Percentiles rank a stretch among this genome's conserved stretches.
phyloP scores from a whole-genome alignment of 2,329 filamentous ascomycete species.

The Pezizomycotina sp. region DNA sequence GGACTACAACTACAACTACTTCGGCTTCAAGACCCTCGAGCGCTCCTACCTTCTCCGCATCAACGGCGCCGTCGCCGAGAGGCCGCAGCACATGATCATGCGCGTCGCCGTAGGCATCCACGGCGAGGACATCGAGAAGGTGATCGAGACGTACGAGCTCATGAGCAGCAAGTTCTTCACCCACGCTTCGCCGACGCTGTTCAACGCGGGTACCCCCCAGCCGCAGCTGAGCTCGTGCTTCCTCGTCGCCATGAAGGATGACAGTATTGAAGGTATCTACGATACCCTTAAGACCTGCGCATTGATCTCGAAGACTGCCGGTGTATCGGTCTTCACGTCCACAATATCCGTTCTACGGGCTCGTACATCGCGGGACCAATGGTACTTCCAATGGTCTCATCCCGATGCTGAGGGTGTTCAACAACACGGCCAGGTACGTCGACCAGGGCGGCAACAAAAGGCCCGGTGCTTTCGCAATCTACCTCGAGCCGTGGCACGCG shows the following conservation, averaged over 20 bases:
- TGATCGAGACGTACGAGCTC: slow-evolving; percentile 93
- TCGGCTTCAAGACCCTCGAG: slow-evolving; percentile 98
- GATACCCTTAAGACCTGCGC: slow-evolving; percentile 98
- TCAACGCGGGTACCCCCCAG: slow-evolving; percentile 91
- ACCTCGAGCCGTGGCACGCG: slow-evolving; percentile 96
- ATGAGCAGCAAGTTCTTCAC: slow-evolving; percentile 99
- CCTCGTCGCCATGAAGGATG: slow-evolving; percentile 97
- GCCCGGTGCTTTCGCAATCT: slow-evolving; percentile 94
- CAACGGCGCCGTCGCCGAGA: slow-evolving; percentile 87
- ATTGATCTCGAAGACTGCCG: slow-evolving; percentile 99
- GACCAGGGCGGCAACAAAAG: slow-evolving; percentile 99
- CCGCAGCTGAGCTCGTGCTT: slow-evolving; percentile 96
- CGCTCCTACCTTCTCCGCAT: slow-evolving; percentile 93
- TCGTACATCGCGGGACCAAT: slow-evolving; percentile 98
- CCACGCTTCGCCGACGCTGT: slow-evolving; percentile 91
- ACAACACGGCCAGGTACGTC: slow-evolving; percentile 97
- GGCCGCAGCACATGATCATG: slow-evolving; percentile 99
- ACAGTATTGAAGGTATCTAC: slow-evolving; percentile 98
- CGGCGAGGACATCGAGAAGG: slow-evolving; percentile 83
- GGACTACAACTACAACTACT: slow-evolving; percentile 99
- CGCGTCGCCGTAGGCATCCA: slow-evolving; percentile 95
- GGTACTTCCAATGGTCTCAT: slow-evolving; percentile 94
- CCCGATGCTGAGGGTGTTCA: slow-evolving; percentile 96
- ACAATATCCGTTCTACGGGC: slow-evolving; percentile 90
- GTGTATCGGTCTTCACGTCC: slow-evolving; percentile 90